Conservation (phyloP, 345 rosid genomes). For the Psidium friedrichsthalianum region DNA sequence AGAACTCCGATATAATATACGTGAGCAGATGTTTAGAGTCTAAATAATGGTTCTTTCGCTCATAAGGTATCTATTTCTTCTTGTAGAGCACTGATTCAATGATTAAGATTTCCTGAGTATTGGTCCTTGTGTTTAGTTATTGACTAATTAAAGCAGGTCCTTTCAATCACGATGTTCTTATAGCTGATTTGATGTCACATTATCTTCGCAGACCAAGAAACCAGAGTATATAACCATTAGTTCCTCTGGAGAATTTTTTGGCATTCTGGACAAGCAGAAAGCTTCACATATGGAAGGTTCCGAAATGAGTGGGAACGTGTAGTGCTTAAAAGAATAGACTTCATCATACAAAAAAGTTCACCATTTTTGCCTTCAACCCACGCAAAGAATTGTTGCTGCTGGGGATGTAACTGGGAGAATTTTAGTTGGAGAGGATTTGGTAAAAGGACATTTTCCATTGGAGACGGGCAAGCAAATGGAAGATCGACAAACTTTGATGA, state of each 20-base stretch:
- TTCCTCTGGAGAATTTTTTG: constrained; percentile 55
- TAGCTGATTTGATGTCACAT: neutral
- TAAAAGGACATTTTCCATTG: constrained; percentile 26
- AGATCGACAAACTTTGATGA: constrained; percentile 26
- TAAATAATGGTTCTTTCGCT: neutral
- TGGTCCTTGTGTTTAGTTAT: neutral
- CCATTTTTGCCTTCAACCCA: constrained; percentile 75
- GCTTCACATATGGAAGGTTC: constrained; percentile 66
- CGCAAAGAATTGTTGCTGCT: constrained; percentile 65
- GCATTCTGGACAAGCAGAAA: constrained; percentile 49
- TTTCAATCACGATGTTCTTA: neutral
- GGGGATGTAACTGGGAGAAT: constrained; percentile 94
- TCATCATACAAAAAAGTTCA: constrained; percentile 74
- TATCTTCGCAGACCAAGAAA: constrained; percentile 38
- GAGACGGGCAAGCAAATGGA: constrained; percentile 10
- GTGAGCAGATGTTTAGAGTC: neutral
- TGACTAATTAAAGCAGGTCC: neutral
- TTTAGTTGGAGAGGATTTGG: constrained; percentile 90
- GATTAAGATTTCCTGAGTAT: neutral
- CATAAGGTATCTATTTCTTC: neutral
- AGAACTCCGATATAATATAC: neutral
- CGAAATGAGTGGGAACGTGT: constrained; percentile 28
- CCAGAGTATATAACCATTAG: constrained; percentile 50
- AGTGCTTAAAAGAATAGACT: constrained; percentile 43
- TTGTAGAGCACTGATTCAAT: neutral